A percentile compares a stretch with the other conserved stretches of the same genome.
Evolutionary conservation across 2,329 filamentous ascomycete species (phyloP).

Genomic region (Alternaria sp.): DNA sequence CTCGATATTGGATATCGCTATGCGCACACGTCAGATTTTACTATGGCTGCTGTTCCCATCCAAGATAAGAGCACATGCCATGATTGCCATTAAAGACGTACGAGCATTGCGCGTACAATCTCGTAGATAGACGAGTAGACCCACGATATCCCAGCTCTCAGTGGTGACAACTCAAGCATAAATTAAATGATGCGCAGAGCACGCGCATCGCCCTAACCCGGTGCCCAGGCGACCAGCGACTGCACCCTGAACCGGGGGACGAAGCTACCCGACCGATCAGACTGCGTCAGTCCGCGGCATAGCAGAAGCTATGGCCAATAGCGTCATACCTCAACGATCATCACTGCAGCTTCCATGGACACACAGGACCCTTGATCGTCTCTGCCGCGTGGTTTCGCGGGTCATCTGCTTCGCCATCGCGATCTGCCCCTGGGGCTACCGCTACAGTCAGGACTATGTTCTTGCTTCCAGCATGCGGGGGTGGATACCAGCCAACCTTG

Average conservation of each 20-base stretch:
- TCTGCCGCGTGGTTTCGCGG: slow-evolving; percentile 2
- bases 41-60: not conserved
- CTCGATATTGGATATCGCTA: not conserved
- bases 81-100: not conserved
- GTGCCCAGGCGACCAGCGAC: not conserved
- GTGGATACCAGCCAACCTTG: slow-evolving; percentile 6
- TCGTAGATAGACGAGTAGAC: not conserved
- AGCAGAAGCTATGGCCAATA: slow-evolving; percentile 13
- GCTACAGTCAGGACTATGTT: not conserved
- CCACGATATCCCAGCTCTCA: not conserved
- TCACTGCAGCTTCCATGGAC: slow-evolving; percentile 1
- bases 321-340: slow-evolving; percentile 6
- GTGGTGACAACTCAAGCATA: not conserved
- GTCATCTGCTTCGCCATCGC: slow-evolving; percentile 5
- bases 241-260: not conserved
- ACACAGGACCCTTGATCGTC: slow-evolving; percentile 7
- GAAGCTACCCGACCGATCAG: not conserved
- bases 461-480: not conserved
- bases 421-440: slow-evolving; percentile 1
- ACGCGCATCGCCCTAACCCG: not conserved
- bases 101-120: not conserved
- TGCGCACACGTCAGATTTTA: not conserved
- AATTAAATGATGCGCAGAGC: not conserved
- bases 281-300: not conserved
- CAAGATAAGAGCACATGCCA: no score